Conservation (phyloP, 164 flowering plant genomes). For the Pachysandra terminalis region DNA sequence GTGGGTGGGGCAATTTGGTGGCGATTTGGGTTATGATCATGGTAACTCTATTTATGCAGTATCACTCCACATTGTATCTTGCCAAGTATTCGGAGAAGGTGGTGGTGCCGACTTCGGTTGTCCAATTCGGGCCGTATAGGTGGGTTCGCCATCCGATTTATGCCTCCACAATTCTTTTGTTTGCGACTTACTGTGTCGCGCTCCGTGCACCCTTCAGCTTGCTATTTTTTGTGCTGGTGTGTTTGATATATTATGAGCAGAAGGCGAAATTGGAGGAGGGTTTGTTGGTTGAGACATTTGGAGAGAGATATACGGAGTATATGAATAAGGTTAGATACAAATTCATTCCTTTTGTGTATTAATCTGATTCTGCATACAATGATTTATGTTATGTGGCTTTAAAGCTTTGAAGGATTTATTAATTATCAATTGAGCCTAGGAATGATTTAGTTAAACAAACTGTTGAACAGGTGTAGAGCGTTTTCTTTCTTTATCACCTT, state of each 20-base stretch:
- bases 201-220: constrained; percentile 74
- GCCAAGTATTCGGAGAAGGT: constrained; percentile 88
- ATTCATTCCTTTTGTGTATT: constrained; percentile 80
- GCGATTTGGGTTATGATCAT: constrained; percentile 63
- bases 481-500: neutral
- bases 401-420: constrained; percentile 6
- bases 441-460: neutral
- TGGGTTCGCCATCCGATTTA: constrained; percentile 92
- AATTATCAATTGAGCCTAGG: neutral
- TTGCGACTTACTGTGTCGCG: constrained; percentile 62
- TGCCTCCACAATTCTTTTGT: constrained; percentile 68
- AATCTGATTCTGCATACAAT: constrained; percentile 25
- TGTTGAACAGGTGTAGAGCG: neutral
- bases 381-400: constrained; percentile 1
- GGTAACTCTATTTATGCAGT: constrained; percentile 58
- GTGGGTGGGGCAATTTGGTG: constrained; percentile 64
- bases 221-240: constrained; percentile 49
- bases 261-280: constrained; percentile 79
- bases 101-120: constrained; percentile 79
- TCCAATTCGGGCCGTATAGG: constrained; percentile 90
- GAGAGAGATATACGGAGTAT: constrained; percentile 64
- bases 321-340: constrained; percentile 65
- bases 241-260: constrained; percentile 60
- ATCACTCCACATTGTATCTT: constrained; percentile 64
- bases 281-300: constrained; percentile 71